Evolutionary conservation across 495 filamentous ascomycete species (phyloP).

Genomic region (Aspergillus nidulans): DNA sequence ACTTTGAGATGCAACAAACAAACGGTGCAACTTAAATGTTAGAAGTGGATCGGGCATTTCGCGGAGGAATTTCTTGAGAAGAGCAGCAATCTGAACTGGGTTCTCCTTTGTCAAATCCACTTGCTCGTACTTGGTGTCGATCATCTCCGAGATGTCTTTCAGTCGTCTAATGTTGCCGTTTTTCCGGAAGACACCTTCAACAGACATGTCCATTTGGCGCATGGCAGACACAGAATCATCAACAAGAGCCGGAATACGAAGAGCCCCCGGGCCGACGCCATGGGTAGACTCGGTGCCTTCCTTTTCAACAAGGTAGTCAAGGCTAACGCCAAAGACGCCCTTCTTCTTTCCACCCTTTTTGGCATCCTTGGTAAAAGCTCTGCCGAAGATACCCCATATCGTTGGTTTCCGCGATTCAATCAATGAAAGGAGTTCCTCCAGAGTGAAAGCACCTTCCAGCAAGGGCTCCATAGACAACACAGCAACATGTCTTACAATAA

Average conservation of each 20-base stretch:
- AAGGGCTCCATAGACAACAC: conserved; percentile 94
- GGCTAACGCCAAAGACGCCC: conserved; percentile 82
- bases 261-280: conserved; percentile 84
- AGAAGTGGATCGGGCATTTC: conserved; percentile 93
- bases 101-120: conserved; percentile 80
- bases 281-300: conserved; percentile 95
- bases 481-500: conserved; percentile 92
- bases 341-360: conserved; percentile 83
- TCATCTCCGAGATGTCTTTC: conserved; percentile 73
- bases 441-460: conserved; percentile 80
- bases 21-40: conserved; percentile 87
- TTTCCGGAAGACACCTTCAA: conserved; percentile 98
- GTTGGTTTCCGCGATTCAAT: conserved; percentile 92
- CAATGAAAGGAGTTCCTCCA: conserved; percentile 90
- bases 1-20: conserved; percentile 89
- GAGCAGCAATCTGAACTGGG: conserved; percentile 88
- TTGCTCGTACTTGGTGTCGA: conserved; percentile 78
- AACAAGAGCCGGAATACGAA: conserved; percentile 82
- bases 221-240: conserved; percentile 91
- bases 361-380: conserved; percentile 82
- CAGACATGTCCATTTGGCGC: conserved; percentile 98
- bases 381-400: conserved; percentile 97
- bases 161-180: conserved; percentile 95
- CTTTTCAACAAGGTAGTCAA: conserved; percentile 80
- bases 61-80: conserved; percentile 92